Evolutionary conservation across 345 rosid species (phyloP), one percentile per base, ranked within the genome.

Genomic region (Citrus hindsii): DNA sequence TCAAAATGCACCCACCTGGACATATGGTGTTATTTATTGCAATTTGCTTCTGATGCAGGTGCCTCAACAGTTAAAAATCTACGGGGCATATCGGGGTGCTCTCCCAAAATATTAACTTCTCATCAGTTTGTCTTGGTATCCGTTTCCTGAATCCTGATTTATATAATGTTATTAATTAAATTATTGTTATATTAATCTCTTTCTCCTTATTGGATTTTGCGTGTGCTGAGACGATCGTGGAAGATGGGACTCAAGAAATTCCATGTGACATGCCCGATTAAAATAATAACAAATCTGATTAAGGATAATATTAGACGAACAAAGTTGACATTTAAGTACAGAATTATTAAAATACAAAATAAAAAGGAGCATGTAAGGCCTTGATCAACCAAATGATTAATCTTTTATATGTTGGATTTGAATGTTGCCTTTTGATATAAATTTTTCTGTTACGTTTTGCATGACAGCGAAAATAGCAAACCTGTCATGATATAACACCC

Each of bases 191-290:
- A 46, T 51, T 51, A 66, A 42, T 46, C 2, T 63, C 7, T 35
- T 24, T 37, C 53, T 46, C 4, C 6, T 71, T 67, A 76, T 78
- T 80, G 63, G 82, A 75, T 75, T 72, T 56, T 42, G 63, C 53
- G 28, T 71, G 76, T 75, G 77, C 78, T 59, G 66, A 65, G 9
- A 76, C 78, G 84, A 80, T 82, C 71, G 68, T 37, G 74, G 78
- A 68, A 79, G 82, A 75, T 79, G 84, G 76, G 70, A 67, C 27
- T 59, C 79, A 9, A 78, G 77, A 73, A 77, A 77, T 65, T 77
- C 83, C 87, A 82, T 76, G 87, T 84, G 88, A 35, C 13, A 27
- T 24, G 56, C 79, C 73, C 77, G 38, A 33, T 66, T 69, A 42
- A 75, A 76, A 42, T 56, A 25, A 1, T 13, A 18, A 9, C 37